Base-by-base conservation (phyloP, 306 rosid genomes). In the Sesbania bispinosa region DNA sequence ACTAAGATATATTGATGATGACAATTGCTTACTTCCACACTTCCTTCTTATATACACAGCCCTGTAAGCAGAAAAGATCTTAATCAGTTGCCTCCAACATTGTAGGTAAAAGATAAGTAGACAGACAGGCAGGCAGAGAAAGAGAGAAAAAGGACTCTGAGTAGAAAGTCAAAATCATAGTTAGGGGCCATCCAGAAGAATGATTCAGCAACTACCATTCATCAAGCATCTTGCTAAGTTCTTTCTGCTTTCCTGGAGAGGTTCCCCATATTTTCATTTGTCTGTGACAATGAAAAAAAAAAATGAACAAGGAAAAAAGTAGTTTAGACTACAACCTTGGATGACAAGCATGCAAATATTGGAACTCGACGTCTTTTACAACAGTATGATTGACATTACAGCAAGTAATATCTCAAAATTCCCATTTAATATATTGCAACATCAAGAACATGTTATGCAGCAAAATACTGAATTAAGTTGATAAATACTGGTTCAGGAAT, bases 181-280 rank as follows among this genome's bases (percentile, higher is more conserved):
- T 39, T 27, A 38, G 27, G 10, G 38, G 43, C 4, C 16, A 54
- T 46, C 19, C 24, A 55, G 60, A 75, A 68, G 41, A 71, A 71
- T 14, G 62, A 70, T 67, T 55, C 41, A 59, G 41, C 27, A 60
- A 60, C 47, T 86, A 93, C 98, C 98, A 94, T 87, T 91, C 96
- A 47, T 94, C 98, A 71, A 94, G 97, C 97, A 94, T 84, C 85
- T 90, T 86, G 75, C 86, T 85, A 74, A 94, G 90, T 76, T 89
- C 98, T 76, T 78, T 89, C 86, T 89, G 97, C 81, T 94, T 94
- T 80, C 80, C 95, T 9, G 82, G 69, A 72, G 97, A 94, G 48
- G 92, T 94, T 61, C 97, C 92, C 97, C 97, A 94, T 54, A 7
- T 53, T 80, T 94, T 94, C 98, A 94, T 90, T 83, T 94, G 98